Percentiles rank a stretch among this genome's conserved stretches.
These are phyloP conservation scores for Fusarium luffae DNA, from an alignment of 2,329 filamentous ascomycete species.

Conservation along the genomic window DNA sequence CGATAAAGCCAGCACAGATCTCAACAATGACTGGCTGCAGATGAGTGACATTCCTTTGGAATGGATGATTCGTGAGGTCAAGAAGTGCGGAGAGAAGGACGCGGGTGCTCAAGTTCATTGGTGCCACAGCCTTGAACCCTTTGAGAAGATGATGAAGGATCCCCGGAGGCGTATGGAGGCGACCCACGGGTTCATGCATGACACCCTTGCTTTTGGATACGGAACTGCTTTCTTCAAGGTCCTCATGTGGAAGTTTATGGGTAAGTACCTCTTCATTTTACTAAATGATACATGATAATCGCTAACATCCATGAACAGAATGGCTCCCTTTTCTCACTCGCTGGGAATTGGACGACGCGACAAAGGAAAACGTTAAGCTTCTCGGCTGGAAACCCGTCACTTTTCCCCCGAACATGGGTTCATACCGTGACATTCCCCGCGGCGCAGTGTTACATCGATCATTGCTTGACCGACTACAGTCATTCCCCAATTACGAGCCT, in stretches of 20 bases:
- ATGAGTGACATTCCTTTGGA: slow-evolving; percentile 62
- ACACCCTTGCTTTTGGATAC: slow-evolving; percentile 52
- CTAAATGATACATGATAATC: not conserved
- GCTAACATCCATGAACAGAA: slow-evolving; percentile 44
- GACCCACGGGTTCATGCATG: slow-evolving; percentile 53
- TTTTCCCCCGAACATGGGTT: slow-evolving; percentile 53
- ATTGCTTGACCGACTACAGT: slow-evolving; percentile 51
- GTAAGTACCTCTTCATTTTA: slow-evolving; percentile 47
- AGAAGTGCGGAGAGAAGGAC: slow-evolving; percentile 51
- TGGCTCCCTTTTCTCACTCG: slow-evolving; percentile 54
- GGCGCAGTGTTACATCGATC: slow-evolving; percentile 55
- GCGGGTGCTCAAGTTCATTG: slow-evolving; percentile 50
- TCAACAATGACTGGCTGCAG: slow-evolving; percentile 52
- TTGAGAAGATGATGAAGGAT: slow-evolving; percentile 49
- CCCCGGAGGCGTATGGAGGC: slow-evolving; percentile 43
- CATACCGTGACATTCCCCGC: slow-evolving; percentile 53
- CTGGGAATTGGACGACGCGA: slow-evolving; percentile 50
- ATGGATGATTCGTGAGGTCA: slow-evolving; percentile 65
- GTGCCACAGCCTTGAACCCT: slow-evolving; percentile 47
- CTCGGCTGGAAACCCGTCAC: slow-evolving; percentile 42
- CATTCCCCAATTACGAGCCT: slow-evolving; percentile 43
- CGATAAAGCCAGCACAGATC: slow-evolving; percentile 46
- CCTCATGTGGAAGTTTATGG: slow-evolving; percentile 57
- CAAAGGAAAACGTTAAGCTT: slow-evolving; percentile 26
- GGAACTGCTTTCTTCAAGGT: slow-evolving; percentile 55